Evolutionary conservation across 2,329 filamentous ascomycete species (phyloP), one percentile per base, ranked within the genome.

Genomic region (Penicillium glabrum): DNA sequence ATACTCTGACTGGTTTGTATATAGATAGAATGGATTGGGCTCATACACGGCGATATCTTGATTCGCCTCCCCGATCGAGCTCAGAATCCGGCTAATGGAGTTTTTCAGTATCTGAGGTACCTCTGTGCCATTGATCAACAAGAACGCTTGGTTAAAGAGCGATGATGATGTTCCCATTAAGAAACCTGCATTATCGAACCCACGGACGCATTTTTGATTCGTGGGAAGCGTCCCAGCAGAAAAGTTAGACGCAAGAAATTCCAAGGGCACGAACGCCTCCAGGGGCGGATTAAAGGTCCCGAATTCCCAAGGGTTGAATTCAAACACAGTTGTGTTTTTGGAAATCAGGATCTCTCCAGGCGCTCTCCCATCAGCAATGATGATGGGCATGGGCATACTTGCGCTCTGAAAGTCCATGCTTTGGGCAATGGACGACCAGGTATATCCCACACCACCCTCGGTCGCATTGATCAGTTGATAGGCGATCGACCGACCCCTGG

Each of bases 141-240:
- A 37, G 10, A 51, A 43, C 11, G 39, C 37, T 23, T 51, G 49
- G 37, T 51, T 51, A 16, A 55, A 43, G 9, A 44, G 21, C 7
- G 33, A 51, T 27, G 86, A 89, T 0, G 90, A 93, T 1, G 49
- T 46, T 35, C 90, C 90, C 84, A 92, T 89, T 31, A 93, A 78
- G 67, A 83, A 95, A 10, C 89, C 89, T 31, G 82, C 81, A 64
- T 91, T 89, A 73, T 95, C 90, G 61, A 91, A 90, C 1, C 90
- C 90, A 6, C 80, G 78, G 16, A 92, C 81, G 67, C 90, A 95
- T 29, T 82, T 79, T 53, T 77, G 67, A 10, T 77, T 67, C 0
- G 80, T 73, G n/a, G 91, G 73, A 13, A 46, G 24, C 23, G 14
- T 69, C 65, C 21, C 24, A 10, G 24, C 89, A 89, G 4, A 80